Evolutionary conservation across 2,329 filamentous ascomycete genomes (phyloP).

Genomic region (Sclerotiophoma versabilis): DNA sequence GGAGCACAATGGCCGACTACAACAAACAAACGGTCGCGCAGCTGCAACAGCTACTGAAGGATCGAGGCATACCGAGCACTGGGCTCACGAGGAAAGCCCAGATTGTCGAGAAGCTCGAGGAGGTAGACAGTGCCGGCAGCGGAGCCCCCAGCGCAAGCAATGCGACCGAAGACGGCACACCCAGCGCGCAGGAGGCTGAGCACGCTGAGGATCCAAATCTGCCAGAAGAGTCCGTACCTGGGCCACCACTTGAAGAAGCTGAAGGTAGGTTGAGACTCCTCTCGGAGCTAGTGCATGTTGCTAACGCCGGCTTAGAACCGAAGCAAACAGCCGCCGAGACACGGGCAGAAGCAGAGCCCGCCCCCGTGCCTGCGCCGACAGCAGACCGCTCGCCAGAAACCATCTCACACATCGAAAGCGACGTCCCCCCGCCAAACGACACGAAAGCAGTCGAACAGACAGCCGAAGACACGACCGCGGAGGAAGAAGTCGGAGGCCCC

Average conservation of each 20-base stretch:
- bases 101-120: slow-evolving; percentile 55
- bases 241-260: slow-evolving; percentile 28
- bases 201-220: slow-evolving; percentile 8
- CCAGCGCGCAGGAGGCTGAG: slow-evolving; percentile 5
- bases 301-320: slow-evolving; percentile 21
- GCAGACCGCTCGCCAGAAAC: slow-evolving; percentile 26
- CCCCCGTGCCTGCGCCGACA: slow-evolving; percentile 24
- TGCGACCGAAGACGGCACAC: slow-evolving; percentile 14
- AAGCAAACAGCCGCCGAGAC: slow-evolving; percentile 1
- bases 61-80: slow-evolving; percentile 54
- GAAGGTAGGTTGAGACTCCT: slow-evolving; percentile 26
- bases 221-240: slow-evolving; percentile 17
- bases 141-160: slow-evolving; percentile 21
- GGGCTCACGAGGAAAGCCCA: slow-evolving; percentile 58
- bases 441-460: slow-evolving; percentile 21
- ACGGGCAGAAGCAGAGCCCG: slow-evolving; percentile 1
- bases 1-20: slow-evolving; percentile 51
- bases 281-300: background rate
- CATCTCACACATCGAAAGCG: slow-evolving; percentile 33
- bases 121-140: slow-evolving; percentile 26
- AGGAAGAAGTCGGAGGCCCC: slow-evolving; percentile 26
- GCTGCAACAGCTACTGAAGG: slow-evolving; percentile 55
- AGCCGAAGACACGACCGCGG: slow-evolving; percentile 25
- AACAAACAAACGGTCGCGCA: slow-evolving; percentile 56
- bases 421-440: slow-evolving; percentile 21